Evolutionary conservation across 305 asterid species (phyloP).

Genomic region (Fraxinus greggii): DNA sequence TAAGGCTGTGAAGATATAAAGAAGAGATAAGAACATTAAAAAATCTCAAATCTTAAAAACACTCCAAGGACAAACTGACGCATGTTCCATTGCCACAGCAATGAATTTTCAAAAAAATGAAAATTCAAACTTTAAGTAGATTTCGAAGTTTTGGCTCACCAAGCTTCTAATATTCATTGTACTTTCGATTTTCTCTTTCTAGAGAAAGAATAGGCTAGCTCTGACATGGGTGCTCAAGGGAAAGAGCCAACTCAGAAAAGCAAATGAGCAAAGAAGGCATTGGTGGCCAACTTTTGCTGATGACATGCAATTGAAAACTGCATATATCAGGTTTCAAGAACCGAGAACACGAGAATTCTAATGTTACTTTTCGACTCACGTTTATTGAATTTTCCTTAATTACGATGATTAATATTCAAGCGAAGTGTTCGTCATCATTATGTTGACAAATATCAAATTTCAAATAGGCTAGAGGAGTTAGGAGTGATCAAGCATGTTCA

Average conservation of each 20-base stretch:
- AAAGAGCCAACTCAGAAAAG: not conserved
- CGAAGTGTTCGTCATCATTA: too few species aligned
- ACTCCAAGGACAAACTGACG: too few species aligned
- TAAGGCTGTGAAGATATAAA: conserved; percentile 44
- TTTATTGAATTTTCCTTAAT: too few species aligned
- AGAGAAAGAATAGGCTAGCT: not conserved
- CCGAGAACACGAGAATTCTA: too few species aligned
- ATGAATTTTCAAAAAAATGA: not conserved
- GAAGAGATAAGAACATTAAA: not conserved
- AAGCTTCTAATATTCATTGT: not conserved
- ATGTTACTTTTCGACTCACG: too few species aligned
- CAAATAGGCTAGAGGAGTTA: not conserved
- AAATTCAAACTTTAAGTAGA: not conserved
- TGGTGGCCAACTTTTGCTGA: too few species aligned
- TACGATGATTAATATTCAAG: too few species aligned
- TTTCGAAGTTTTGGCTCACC: not conserved
- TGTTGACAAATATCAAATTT: too few species aligned
- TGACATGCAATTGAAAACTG: too few species aligned
- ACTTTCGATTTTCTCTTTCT: not conserved
- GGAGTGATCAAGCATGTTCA: not conserved
- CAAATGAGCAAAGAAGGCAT: not conserved
- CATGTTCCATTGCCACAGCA: not conserved
- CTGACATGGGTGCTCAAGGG: not conserved
- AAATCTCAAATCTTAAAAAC: not conserved
- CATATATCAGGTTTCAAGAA: too few species aligned